These are phyloP conservation scores for Lachancea meyersii DNA, from an alignment of 805 yeast species.

Conservation along the genomic window DNA sequence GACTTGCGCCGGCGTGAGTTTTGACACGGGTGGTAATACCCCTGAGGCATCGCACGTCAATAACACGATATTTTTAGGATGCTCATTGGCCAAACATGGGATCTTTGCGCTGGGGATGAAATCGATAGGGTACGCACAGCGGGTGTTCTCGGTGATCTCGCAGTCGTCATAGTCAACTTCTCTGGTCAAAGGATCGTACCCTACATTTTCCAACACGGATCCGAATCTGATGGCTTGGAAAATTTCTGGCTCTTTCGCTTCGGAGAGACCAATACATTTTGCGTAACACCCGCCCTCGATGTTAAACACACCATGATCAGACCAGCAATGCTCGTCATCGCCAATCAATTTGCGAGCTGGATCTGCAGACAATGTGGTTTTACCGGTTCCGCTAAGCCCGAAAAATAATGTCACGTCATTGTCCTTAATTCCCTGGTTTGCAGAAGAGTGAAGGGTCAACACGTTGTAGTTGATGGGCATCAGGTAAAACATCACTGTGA, in stretches of 20 bases:
- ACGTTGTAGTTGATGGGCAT: conserved; percentile 93
- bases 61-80: conserved; percentile 87
- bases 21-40: conserved; percentile 95
- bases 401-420: conserved; percentile 93
- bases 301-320: conserved; percentile 96
- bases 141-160: conserved; percentile 89
- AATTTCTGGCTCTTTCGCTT: conserved; percentile 96
- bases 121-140: conserved; percentile 98
- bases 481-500: conserved; percentile 97
- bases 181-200: conserved; percentile 71
- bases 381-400: conserved; percentile 97
- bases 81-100: conserved; percentile 85
- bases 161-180: conserved; percentile 80
- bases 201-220: conserved; percentile 88
- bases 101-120: conserved; percentile 93
- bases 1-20: conserved; percentile 88
- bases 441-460: conserved; percentile 90
- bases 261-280: conserved; percentile 83
- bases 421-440: conserved; percentile 76
- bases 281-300: conserved; percentile 99
- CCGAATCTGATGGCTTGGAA: conserved; percentile 93
- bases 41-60: conserved; percentile 98
- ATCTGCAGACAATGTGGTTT: conserved; percentile 95
- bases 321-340: conserved; percentile 99
- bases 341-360: conserved; percentile 91